These are phyloP conservation scores for Alternaria tenuissima DNA, from an alignment of 2,329 filamentous ascomycete genomes.

Conservation along the genomic window DNA sequence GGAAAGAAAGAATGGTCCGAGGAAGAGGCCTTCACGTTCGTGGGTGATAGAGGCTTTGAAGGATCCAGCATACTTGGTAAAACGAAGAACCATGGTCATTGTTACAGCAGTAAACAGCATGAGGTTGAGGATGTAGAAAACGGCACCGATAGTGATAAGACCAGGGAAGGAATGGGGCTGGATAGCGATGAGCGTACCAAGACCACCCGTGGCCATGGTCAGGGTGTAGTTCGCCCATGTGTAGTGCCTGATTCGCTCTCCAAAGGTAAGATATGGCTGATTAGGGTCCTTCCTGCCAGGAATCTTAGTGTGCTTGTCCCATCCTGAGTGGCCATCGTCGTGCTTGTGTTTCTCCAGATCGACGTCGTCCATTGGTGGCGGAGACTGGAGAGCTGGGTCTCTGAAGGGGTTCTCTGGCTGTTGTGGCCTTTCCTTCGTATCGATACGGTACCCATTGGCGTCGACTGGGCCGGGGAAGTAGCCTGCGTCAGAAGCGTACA, in stretches of 20 bases:
- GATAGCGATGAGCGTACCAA: conserved; percentile 55
- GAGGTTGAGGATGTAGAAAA: conserved; percentile 62
- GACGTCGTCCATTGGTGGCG: conserved; percentile 26
- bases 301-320: conserved; percentile 37
- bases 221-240: conserved; percentile 60
- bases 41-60: conserved; percentile 58
- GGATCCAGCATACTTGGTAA: conserved; percentile 55
- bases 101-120: conserved; percentile 53
- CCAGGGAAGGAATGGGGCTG: conserved; percentile 58
- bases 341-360: conserved; percentile 45
- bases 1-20: conserved; percentile 55
- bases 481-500: conserved; percentile 27
- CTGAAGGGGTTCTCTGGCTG: conserved; percentile 30
- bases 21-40: conserved; percentile 61
- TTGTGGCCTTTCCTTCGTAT: conserved; percentile 33
- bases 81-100: conserved; percentile 52
- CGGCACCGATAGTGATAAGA: conserved; percentile 60
- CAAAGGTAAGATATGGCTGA: conserved; percentile 41
- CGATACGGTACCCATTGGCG: conserved; percentile 37
- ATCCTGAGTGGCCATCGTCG: conserved; percentile 24
- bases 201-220: conserved; percentile 59
- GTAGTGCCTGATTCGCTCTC: conserved; percentile 49
- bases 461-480: conserved; percentile 36
- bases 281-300: conserved; percentile 45
- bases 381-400: conserved; percentile 21